A percentile compares a stretch with the other conserved stretches of the same genome.
Evolutionary conservation across 1,284 basidiomycete species (phyloP).

Genomic region (Taiwanofungus camphoratus): DNA sequence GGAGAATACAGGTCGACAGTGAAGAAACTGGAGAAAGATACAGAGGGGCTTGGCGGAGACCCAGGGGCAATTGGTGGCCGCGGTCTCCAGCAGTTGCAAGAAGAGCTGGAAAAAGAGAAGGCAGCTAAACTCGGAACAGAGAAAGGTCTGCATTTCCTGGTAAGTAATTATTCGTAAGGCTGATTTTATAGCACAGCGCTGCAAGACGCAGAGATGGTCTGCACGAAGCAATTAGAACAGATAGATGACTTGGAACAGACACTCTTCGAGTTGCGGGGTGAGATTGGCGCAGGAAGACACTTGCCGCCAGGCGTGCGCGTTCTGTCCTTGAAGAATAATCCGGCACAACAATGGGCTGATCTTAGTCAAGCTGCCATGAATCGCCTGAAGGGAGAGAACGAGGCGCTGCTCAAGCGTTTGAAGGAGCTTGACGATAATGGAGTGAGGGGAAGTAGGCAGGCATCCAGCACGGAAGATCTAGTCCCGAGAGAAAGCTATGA

Average conservation of each 20-base stretch:
- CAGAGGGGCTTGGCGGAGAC: constrained; percentile 35
- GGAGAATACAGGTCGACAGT: constrained; percentile 49
- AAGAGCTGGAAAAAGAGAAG: constrained; percentile 37
- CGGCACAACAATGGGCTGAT: constrained; percentile 68
- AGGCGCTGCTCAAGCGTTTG: constrained; percentile 55
- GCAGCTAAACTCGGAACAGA: constrained; percentile 33
- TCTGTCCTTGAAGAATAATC: constrained; percentile 68
- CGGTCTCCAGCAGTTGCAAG: constrained; percentile 33
- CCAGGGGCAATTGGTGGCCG: constrained; percentile 19
- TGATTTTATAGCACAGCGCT: constrained; percentile 32
- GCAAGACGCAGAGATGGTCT: constrained; percentile 31
- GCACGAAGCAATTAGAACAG: constrained; percentile 38
- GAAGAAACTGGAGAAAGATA: constrained; percentile 37
- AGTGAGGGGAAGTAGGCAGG: constrained; percentile 13
- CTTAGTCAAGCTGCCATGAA: constrained; percentile 64
- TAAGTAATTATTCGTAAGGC: not conserved
- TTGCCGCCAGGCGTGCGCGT: constrained; percentile 68
- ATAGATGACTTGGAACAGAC: constrained; percentile 65
- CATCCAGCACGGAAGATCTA: constrained; percentile 32
- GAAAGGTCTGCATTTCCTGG: constrained; percentile 34
- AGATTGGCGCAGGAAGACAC: constrained; percentile 74
- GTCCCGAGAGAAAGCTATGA: constrained; percentile 71
- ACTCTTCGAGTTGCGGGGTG: constrained; percentile 68
- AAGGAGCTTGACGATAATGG: constrained; percentile 46
- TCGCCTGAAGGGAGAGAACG: constrained; percentile 69